These are phyloP conservation scores for Apiotrichum gracile DNA, from an alignment of 1,284 basidiomycete species.

Conservation along the genomic window DNA sequence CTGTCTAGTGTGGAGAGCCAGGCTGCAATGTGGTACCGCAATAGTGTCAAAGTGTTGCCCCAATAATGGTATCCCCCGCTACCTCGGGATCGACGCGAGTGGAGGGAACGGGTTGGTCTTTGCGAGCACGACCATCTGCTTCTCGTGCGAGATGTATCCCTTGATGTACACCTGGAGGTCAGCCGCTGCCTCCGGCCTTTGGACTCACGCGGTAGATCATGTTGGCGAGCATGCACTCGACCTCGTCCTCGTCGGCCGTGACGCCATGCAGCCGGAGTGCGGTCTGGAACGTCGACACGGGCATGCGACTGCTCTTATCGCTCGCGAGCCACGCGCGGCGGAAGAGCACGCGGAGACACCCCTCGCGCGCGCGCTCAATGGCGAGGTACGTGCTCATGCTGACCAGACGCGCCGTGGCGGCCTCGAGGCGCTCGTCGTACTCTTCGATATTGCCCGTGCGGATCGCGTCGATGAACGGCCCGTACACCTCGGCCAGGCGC, in stretches of 20 bases:
- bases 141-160: conserved; percentile 94
- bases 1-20: not conserved
- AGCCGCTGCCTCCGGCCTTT: not conserved
- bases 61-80: not conserved
- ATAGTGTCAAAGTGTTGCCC: too few species aligned
- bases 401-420: conserved; percentile 63
- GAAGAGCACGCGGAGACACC: conserved; percentile 78
- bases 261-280: conserved; percentile 62
- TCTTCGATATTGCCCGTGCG: conserved; percentile 65
- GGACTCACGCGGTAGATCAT: conserved; percentile 70
- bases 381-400: conserved; percentile 78
- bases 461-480: conserved; percentile 74
- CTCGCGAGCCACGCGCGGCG: conserved; percentile 78
- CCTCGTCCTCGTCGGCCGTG: conserved; percentile 60
- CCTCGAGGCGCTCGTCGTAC: conserved; percentile 72
- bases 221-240: conserved; percentile 88
- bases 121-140: conserved; percentile 83
- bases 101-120: conserved; percentile 74
- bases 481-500: conserved; percentile 65
- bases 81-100: conserved; percentile 31
- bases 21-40: not conserved
- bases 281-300: conserved; percentile 67
- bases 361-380: conserved; percentile 79
- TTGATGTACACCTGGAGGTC: conserved; percentile 64
- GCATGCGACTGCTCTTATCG: conserved; percentile 66